Base-by-base conservation (phyloP, 2,329 filamentous ascomycete genomes). In the Trichoderma sp. region DNA sequence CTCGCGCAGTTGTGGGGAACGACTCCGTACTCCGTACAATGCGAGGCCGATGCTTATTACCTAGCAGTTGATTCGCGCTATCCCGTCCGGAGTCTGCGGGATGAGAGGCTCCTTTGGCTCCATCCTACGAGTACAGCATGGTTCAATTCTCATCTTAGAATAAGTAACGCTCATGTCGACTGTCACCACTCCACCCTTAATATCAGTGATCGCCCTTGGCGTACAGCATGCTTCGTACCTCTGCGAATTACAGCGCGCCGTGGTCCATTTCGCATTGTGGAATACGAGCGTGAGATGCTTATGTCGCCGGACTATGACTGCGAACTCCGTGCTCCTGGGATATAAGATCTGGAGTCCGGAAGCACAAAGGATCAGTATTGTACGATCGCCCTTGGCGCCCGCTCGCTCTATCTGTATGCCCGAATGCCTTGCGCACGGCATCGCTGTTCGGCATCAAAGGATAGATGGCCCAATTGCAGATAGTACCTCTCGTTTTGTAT, bases 201-300 rank as follows among this genome's bases (percentile, higher is more conserved):
- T 67, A 60, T n/a, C 50, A 71, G 35, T 33, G 68, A 71, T 71
- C 68, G 68, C 56, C 56, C 35, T 71, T 71, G 68, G 68, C 68
- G 56, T 33, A 16, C 35, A 24, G 27, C 27, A 4, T 50, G 18
- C 33, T 38, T 71, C 65, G 65, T 67, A 53, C 41, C 27, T 67
- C 27, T n/a, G 33, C 65, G 41, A 67, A 33, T 56, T 6, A 21
- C 29, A 53, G 41, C 41, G 16, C 63, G 18, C 63, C 63, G 63
- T 50, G 9, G 8, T 16, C 27, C 41, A 14, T 50, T 67, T 50
- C 24, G 53, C 33, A 24, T 33, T 33, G 56, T 5, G 27, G 38
- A 64, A 72, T 64, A 72, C 68, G 68, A 72, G 67, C 53, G 27
- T 60, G 21, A 29, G 21, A 27, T 56, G 50, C 31, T 9, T 38